Conservation (phyloP, 1,284 basidiomycete genomes). For the Pseudozyma sp. region DNA sequence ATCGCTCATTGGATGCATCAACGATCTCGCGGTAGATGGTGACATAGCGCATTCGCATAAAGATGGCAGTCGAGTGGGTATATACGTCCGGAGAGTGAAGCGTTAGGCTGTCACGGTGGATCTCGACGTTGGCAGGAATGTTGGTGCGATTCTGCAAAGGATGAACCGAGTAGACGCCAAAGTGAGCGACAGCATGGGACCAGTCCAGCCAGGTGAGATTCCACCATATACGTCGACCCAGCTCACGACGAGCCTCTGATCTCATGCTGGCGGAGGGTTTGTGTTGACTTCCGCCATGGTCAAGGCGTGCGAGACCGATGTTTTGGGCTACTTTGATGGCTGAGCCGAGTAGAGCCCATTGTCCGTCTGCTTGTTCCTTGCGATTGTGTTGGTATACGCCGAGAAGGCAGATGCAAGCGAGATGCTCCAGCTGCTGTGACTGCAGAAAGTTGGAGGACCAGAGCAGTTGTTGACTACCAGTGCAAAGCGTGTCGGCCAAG, state of each 20-base stretch:
- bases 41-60: constrained; percentile 48
- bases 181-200: constrained; percentile 63
- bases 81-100: constrained; percentile 44
- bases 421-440: constrained; percentile 60
- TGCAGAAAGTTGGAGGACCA: constrained; percentile 62
- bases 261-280: constrained; percentile 28
- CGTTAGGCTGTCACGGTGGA: constrained; percentile 49
- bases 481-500: constrained; percentile 55
- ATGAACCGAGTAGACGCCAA: constrained; percentile 60
- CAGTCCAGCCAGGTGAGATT: constrained; percentile 60
- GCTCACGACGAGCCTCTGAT: constrained; percentile 54
- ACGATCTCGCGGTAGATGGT: constrained; percentile 50
- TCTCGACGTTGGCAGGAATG: constrained; percentile 59
- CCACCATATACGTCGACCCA: constrained; percentile 66
- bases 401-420: constrained; percentile 61
- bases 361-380: constrained; percentile 60
- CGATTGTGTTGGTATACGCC: constrained; percentile 66
- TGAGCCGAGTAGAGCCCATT: constrained; percentile 61
- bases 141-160: constrained; percentile 60
- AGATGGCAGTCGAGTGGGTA: constrained; percentile 47
- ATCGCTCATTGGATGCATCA: constrained; percentile 39
- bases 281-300: constrained; percentile 27
- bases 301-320: constrained; percentile 41
- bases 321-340: constrained; percentile 60
- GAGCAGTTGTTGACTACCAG: constrained; percentile 58